Evolutionary conservation across 768 basidiomycete genomes (phyloP), one percentile per base, ranked within the genome.

Genomic region (Collybia sp.): DNA sequence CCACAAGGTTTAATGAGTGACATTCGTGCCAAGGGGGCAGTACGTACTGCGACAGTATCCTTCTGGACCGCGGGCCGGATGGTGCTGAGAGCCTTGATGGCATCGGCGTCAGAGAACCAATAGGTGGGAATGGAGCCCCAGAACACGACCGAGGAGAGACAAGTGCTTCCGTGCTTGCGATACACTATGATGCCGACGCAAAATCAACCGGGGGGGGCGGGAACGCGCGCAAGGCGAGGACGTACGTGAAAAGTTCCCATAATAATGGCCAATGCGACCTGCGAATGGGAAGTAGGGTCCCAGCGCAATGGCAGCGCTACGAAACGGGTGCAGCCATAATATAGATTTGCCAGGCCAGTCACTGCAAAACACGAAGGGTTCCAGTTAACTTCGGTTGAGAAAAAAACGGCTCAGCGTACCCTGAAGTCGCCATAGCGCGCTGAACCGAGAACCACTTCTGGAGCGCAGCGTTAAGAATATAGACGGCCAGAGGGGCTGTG

Each of bases 31-130:
- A 36, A 20, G 47, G 20, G 40, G 25, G 35, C 34, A 35, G n/a
- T 5, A 54, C 63, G 43, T 41, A 71, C 72, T 2, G 65, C 64
- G 31, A 53, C 60, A 0, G 62, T 43, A 16, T 76, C 68, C 54
- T 76, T 77, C 19, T 53, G 59, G 40, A 75, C 77, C 3, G 63
- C 53, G 18, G 50, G 50, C 16, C 70, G 52, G 33, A 68, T 65
- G 0, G 58, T 53, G 10, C 53, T 54, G 16, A 75, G 52, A 2
- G 53, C 45, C 44, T 69, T 71, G 18, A 75, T 50, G 6, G 71
- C 69, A 30, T 75, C 68, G 1, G 67, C 59, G 40, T 77, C 76
- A 12, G 70, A 61, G 12, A 77, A 30, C 70, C 72, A 77, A 47
- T 68, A 66, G 9, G 57, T 57, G 0, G 59, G 67, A 10, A 53